Conservation (phyloP, 2,329 filamentous ascomycete genomes). For the Magnaporthiopsis rhizophila region DNA sequence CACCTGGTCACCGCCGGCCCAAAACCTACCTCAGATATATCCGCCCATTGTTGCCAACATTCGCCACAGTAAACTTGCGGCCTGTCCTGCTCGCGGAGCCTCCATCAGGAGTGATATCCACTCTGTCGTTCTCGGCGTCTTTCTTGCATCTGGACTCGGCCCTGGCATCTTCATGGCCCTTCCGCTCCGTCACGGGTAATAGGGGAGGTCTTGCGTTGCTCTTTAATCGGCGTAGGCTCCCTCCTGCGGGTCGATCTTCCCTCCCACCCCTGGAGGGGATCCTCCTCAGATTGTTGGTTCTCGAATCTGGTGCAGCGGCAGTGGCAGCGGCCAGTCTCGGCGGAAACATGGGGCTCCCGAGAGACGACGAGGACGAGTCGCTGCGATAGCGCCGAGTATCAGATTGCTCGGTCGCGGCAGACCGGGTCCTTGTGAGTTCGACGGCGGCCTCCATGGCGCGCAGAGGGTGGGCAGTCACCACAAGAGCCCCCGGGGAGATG, state of each 20-base stretch:
- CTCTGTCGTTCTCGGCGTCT: constrained; percentile 49
- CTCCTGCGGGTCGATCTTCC: constrained; percentile 8
- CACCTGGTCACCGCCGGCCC: constrained; percentile 9
- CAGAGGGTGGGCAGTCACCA: background rate
- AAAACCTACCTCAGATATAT: constrained; percentile 68
- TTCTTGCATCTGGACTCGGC: constrained; percentile 33
- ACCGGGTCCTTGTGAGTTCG: constrained; percentile 15
- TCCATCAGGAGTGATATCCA: constrained; percentile 52
- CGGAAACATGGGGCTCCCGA: constrained; percentile 6
- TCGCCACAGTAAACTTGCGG: constrained; percentile 70
- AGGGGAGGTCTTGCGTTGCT: constrained; percentile 25
- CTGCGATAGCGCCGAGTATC: constrained; percentile 8
- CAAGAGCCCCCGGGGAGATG: background rate
- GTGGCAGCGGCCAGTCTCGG: constrained; percentile 1
- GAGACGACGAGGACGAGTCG: constrained; percentile 8
- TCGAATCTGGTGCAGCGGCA: constrained; percentile 11
- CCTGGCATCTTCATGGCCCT: constrained; percentile 31
- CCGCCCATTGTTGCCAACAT: constrained; percentile 74
- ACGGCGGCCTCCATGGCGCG: constrained; percentile 17
- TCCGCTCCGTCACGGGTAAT: constrained; percentile 38
- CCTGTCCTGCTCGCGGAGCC: constrained; percentile 55
- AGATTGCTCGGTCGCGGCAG: constrained; percentile 11
- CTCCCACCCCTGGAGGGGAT: constrained; percentile 8
- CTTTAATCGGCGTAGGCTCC: constrained; percentile 18
- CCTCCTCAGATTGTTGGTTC: constrained; percentile 9